phyloP scores from a whole-genome alignment of 192 early-diverging fungal genomes.

The Backusella sp. region DNA sequence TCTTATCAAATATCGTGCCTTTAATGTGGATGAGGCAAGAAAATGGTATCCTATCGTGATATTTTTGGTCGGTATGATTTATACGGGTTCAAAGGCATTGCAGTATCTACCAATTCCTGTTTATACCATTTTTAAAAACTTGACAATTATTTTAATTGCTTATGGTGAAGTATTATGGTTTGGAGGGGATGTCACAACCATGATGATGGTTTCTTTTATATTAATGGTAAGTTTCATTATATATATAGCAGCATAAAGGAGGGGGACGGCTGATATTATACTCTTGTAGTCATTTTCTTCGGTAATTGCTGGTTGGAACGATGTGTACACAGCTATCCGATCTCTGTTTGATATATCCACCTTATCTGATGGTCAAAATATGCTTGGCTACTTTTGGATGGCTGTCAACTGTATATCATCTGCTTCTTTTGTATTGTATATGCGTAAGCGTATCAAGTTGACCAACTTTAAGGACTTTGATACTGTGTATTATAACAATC shows the following conservation, averaged over 20 bases:
- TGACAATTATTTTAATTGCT: conserved; percentile 94
- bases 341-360: neutral
- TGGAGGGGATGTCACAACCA: conserved; percentile 68
- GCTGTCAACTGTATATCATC: conserved; percentile 83
- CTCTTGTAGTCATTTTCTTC: conserved; percentile 66
- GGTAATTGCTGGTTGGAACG: conserved; percentile 80
- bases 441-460: conserved; percentile 84
- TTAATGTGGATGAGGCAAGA: conserved; percentile 53
- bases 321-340: conserved; percentile 41
- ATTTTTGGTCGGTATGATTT: conserved; percentile 89
- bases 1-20: conserved; percentile 55
- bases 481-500: conserved; percentile 95
- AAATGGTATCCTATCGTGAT: conserved; percentile 83
- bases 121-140: conserved; percentile 97
- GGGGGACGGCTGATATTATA: neutral
- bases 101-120: conserved; percentile 88
- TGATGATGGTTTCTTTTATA: conserved; percentile 77
- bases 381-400: conserved; percentile 83
- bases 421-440: conserved; percentile 82
- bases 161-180: conserved; percentile 86
- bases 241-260: too few relatives aligned
- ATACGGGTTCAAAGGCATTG: conserved; percentile 90
- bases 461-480: conserved; percentile 95
- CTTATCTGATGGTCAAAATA: conserved; percentile 23
- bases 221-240: conserved; percentile 58